phyloP scores from a whole-genome alignment of 2,329 filamentous ascomycete species.

The Aschersonia sp. region DNA sequence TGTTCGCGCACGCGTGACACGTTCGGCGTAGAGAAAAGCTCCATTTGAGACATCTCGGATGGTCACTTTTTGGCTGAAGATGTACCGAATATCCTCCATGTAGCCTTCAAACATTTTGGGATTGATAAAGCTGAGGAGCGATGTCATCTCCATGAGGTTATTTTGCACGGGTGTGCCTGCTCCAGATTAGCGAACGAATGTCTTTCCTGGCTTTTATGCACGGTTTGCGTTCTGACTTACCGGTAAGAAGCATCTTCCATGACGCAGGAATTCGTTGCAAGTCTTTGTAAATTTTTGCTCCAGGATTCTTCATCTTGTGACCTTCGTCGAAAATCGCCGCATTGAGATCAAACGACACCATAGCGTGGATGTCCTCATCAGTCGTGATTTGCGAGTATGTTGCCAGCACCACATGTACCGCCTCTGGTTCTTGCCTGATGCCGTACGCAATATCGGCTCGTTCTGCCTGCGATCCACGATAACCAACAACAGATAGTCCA shows the following conservation, averaged over 20 bases:
- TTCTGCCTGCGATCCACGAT: constrained; percentile 50
- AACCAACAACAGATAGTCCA: constrained; percentile 57
- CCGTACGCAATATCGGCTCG: constrained; percentile 53
- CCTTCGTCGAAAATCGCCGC: constrained; percentile 81
- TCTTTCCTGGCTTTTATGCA: not conserved
- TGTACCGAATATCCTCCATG: constrained; percentile 64
- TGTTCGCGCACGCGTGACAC: constrained; percentile 72
- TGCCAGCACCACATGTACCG: constrained; percentile 48
- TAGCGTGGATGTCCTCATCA: constrained; percentile 32
- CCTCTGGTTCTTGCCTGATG: constrained; percentile 47
- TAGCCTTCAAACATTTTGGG: constrained; percentile 67
- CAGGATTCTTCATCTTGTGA: constrained; percentile 80
- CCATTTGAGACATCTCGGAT: constrained; percentile 68
- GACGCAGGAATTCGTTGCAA: constrained; percentile 62
- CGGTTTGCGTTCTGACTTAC: constrained; percentile 8
- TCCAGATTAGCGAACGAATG: constrained; percentile 6
- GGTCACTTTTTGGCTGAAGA: constrained; percentile 87
- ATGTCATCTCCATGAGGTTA: constrained; percentile 83
- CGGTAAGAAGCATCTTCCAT: constrained; percentile 68
- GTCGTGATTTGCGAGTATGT: constrained; percentile 46
- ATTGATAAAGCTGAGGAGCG: constrained; percentile 87
- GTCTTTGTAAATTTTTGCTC: constrained; percentile 67
- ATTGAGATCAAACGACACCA: constrained; percentile 33
- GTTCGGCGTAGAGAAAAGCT: constrained; percentile 71
- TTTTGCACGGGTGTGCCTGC: constrained; percentile 89